Conservation (phyloP, 2,329 filamentous ascomycete species). For the Aspergillus sp. region DNA sequence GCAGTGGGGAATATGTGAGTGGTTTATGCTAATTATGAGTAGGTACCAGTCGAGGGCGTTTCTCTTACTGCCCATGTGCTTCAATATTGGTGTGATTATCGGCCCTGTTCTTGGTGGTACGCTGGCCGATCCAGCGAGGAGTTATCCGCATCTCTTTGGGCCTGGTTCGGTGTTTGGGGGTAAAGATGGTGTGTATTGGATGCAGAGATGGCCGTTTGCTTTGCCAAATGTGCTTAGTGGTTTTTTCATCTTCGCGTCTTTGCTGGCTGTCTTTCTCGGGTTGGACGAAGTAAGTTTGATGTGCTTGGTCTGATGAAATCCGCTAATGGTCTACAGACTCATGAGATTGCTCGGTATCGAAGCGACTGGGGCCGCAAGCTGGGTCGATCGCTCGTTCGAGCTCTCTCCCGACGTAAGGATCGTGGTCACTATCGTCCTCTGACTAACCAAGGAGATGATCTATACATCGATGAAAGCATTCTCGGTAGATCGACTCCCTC, state of each 20-base stretch:
- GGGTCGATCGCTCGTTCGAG: slow-evolving; percentile 29
- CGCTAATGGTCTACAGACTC: slow-evolving; percentile 19
- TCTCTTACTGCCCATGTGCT: slow-evolving; percentile 61
- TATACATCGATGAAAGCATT: slow-evolving; percentile 27
- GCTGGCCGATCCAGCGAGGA: slow-evolving; percentile 61
- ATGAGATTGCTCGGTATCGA: slow-evolving; percentile 33
- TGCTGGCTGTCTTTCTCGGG: slow-evolving; percentile 55
- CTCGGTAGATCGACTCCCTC: slow-evolving; percentile 19
- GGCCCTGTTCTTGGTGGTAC: slow-evolving; percentile 60
- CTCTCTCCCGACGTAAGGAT: slow-evolving; percentile 16
- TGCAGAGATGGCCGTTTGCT: slow-evolving; percentile 62
- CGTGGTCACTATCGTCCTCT: slow-evolving; percentile 32
- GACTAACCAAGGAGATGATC: slow-evolving; percentile 18
- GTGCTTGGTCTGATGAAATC: neutral
- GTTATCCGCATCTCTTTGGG: slow-evolving; percentile 60
- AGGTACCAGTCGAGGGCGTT: slow-evolving; percentile 52
- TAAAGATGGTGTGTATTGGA: slow-evolving; percentile 57
- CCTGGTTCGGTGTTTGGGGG: slow-evolving; percentile 54
- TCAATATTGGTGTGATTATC: slow-evolving; percentile 62
- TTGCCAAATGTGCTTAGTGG: slow-evolving; percentile 66
- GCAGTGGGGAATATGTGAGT: too few relatives aligned
- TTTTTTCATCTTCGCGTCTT: slow-evolving; percentile 53
- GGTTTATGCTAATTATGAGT: slow-evolving; percentile 1
- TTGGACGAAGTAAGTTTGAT: slow-evolving; percentile 55
- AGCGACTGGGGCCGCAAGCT: slow-evolving; percentile 38